These are phyloP conservation scores for Candida ortonii DNA, from an alignment of 805 yeast genomes.

Conservation along the genomic window DNA sequence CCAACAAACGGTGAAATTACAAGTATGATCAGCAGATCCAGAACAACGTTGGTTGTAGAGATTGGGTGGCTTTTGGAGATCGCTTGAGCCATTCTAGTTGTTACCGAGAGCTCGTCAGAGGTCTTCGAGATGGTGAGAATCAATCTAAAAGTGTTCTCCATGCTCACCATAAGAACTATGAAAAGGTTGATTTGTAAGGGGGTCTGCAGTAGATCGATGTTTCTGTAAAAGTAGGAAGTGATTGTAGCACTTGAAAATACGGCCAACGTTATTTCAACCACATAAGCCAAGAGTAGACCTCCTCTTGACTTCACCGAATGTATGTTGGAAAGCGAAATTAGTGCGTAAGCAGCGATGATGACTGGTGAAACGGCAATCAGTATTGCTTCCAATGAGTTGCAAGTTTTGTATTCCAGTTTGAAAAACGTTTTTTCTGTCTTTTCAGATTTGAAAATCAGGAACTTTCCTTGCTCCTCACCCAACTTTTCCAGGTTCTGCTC, in stretches of 20 bases:
- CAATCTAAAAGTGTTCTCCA: conserved; percentile 49
- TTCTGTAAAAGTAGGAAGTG: conserved; percentile 36
- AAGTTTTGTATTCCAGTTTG: conserved; percentile 12
- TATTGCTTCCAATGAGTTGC: conserved; percentile 21
- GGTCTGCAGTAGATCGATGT: conserved; percentile 34
- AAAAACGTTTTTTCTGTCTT: conserved; percentile 13
- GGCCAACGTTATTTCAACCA: conserved; percentile 39
- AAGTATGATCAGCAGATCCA: conserved; percentile 21
- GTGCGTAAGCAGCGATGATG: conserved; percentile 21
- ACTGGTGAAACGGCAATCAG: conserved; percentile 20
- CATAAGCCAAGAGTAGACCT: conserved; percentile 44
- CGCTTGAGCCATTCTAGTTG: conserved; percentile 37
- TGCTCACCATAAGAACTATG: conserved; percentile 40
- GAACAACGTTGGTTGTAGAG: conserved; percentile 35
- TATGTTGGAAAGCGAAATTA: conserved; percentile 39
- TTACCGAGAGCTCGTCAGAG: conserved; percentile 42
- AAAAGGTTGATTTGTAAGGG: conserved; percentile 43
- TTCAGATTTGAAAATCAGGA: conserved; percentile 6
- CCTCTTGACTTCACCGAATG: conserved; percentile 43
- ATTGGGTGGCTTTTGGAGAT: conserved; percentile 35
- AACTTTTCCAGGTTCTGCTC: conserved; percentile 30
- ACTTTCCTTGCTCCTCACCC: conserved; percentile 4
- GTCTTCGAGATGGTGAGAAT: conserved; percentile 38
- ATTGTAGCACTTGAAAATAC: conserved; percentile 42
- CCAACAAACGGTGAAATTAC: conserved; percentile 31